Percentiles rank a stretch among this genome's conserved stretches.
Evolutionary conservation across 352 stramenopile species (phyloP).

Genomic region (Hyaloperonospora arabidopsidis): DNA sequence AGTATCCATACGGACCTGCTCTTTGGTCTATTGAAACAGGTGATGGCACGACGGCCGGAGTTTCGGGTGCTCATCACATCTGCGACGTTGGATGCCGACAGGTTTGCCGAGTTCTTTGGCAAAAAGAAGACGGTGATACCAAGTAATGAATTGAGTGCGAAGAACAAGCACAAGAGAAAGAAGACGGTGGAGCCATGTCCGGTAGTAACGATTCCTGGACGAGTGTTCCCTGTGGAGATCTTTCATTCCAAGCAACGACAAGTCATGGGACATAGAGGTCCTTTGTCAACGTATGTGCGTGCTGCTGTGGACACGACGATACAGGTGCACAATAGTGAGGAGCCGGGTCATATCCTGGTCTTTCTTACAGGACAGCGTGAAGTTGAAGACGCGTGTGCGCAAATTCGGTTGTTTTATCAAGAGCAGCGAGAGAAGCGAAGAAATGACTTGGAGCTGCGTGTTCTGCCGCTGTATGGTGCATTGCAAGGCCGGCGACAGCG

Average conservation of each 20-base stretch:
- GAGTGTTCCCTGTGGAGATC: constrained; percentile 89
- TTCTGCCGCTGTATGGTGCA: constrained; percentile 92
- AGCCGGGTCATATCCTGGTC: constrained; percentile 87
- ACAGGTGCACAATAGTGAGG: constrained; percentile 62
- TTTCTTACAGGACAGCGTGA: constrained; percentile 93
- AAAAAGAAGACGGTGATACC: neutral
- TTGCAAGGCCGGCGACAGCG: constrained; percentile 89
- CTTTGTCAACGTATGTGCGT: constrained; percentile 56
- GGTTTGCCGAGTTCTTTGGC: constrained; percentile 86
- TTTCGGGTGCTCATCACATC: constrained; percentile 92
- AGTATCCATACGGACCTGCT: constrained; percentile 98
- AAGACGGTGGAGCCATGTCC: constrained; percentile 40
- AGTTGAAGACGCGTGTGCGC: constrained; percentile 83
- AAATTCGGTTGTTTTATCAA: constrained; percentile 66
- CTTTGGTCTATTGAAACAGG: constrained; percentile 89
- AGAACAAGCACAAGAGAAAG: constrained; percentile 9
- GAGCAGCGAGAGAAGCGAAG: constrained; percentile 9
- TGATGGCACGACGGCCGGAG: constrained; percentile 52
- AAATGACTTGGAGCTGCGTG: constrained; percentile 46
- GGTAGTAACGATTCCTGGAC: constrained; percentile 85
- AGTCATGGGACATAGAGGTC: constrained; percentile 61
- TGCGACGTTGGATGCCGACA: constrained; percentile 83
- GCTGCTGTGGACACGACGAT: constrained; percentile 69
- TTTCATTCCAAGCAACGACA: constrained; percentile 87
- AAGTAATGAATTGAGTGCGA: neutral